Conservation (phyloP, 768 basidiomycete species). For the Lentinula aciculospora region DNA sequence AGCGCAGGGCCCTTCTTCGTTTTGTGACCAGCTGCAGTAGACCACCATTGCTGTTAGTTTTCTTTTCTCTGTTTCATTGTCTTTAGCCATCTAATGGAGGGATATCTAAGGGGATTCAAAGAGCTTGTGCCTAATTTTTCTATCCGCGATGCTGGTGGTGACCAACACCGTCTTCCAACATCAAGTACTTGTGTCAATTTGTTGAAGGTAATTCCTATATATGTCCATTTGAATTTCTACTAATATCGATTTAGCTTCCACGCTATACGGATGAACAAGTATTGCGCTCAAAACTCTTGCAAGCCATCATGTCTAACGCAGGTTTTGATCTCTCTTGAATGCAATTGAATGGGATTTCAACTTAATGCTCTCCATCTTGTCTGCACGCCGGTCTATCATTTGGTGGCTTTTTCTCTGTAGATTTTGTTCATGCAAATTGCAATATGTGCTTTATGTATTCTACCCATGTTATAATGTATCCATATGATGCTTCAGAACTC, state of each 20-base stretch:
- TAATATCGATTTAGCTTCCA: constrained; percentile 22
- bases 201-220: constrained; percentile 55
- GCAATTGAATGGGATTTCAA: not conserved
- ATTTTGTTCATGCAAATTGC: no score
- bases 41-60: constrained; percentile 74
- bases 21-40: constrained; percentile 94
- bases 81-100: not conserved
- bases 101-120: constrained; percentile 71
- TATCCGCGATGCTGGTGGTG: constrained; percentile 75
- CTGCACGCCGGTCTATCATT: no score
- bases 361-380: no score
- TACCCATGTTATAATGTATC: no score
- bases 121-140: constrained; percentile 85
- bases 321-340: constrained; percentile 44
- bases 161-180: constrained; percentile 66
- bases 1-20: constrained; percentile 70
- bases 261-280: constrained; percentile 25
- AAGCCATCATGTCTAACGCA: constrained; percentile 40
- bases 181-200: constrained; percentile 90
- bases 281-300: constrained; percentile 35
- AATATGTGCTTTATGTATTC: no score
- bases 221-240: not conserved
- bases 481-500: no score
- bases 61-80: not conserved
- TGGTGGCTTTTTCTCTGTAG: no score